Percentiles rank a stretch among this genome's conserved stretches.
These are phyloP conservation scores for Davidsoniella neocaledoniae DNA, from an alignment of 2,329 filamentous ascomycete species.

Conservation along the genomic window DNA sequence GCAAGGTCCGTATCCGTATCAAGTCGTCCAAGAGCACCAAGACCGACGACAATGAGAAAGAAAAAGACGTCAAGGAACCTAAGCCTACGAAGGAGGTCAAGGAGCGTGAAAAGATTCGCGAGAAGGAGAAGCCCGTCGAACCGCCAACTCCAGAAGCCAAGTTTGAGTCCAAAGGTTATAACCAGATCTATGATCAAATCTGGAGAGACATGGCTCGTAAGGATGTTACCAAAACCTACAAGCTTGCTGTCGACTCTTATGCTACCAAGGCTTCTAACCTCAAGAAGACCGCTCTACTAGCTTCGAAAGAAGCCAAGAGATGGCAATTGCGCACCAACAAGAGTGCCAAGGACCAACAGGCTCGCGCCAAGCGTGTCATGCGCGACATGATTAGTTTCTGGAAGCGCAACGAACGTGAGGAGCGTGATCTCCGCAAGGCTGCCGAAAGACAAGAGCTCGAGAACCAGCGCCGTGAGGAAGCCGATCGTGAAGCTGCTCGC, in stretches of 20 bases:
- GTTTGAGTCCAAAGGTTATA: constrained; percentile 82
- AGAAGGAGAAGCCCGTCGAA: constrained; percentile 29
- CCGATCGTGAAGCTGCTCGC: constrained; percentile 88
- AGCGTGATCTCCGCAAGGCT: constrained; percentile 82
- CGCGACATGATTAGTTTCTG: constrained; percentile 99
- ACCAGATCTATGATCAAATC: constrained; percentile 94
- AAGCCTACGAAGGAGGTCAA: constrained; percentile 28
- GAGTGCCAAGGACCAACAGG: constrained; percentile 93
- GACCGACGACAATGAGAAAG: constrained; percentile 16
- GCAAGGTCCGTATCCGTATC: constrained; percentile 43
- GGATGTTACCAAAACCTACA: constrained; percentile 81
- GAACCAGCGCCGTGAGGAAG: constrained; percentile 90
- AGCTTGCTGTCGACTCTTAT: constrained; percentile 72
- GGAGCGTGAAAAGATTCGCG: constrained; percentile 27
- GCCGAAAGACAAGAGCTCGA: constrained; percentile 94
- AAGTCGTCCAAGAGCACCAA: constrained; percentile 24
- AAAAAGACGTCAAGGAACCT: constrained; percentile 28
- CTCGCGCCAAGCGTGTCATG: constrained; percentile 94
- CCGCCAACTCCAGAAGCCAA: constrained; percentile 40
- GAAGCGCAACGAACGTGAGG: constrained; percentile 96
- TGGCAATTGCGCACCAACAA: constrained; percentile 98
- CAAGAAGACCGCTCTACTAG: constrained; percentile 91
- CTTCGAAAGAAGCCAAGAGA: constrained; percentile 89
- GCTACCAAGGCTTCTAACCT: constrained; percentile 84
- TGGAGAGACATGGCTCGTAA: constrained; percentile 90